Evolutionary conservation across 495 filamentous ascomycete genomes (phyloP).

Genomic region (Hypomontagnella monticulosa): DNA sequence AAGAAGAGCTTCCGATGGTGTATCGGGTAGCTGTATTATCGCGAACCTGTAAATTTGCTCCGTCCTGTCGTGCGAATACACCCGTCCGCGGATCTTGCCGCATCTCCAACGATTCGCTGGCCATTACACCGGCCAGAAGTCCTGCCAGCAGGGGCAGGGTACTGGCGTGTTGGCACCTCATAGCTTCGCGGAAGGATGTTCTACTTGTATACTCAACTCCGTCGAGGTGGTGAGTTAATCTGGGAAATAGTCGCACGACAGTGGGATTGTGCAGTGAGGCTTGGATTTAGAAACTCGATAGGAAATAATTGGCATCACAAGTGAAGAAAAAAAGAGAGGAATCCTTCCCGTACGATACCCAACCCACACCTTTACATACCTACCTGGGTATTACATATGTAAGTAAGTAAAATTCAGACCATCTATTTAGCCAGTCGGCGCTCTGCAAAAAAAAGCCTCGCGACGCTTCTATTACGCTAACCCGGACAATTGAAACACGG

Average conservation of each 20-base stretch:
- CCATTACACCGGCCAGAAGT: slow-evolving; percentile 27
- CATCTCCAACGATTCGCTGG: slow-evolving; percentile 32
- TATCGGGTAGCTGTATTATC: too few relatives aligned
- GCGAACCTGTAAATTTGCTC: slow-evolving; percentile 33
- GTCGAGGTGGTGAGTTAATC: too few relatives aligned
- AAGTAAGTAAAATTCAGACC: background rate
- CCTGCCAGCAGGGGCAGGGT: slow-evolving; percentile 32
- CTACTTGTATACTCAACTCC: slow-evolving; percentile 2
- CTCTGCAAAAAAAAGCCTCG: background rate
- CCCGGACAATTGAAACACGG: slow-evolving; percentile 25
- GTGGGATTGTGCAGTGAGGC: too few relatives aligned
- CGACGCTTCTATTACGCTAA: slow-evolving; percentile 9
- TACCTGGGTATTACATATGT: background rate
- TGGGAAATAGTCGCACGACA: too few relatives aligned
- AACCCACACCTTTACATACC: background rate
- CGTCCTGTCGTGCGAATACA: slow-evolving; percentile 34
- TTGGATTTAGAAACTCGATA: too few relatives aligned
- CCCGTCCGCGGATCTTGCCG: slow-evolving; percentile 35
- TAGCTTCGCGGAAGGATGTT: background rate
- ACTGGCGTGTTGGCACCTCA: slow-evolving; percentile 29
- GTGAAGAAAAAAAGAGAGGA: too few relatives aligned
- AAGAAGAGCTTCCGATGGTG: too few relatives aligned
- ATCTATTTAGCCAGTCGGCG: background rate
- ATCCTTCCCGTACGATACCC: too few relatives aligned
- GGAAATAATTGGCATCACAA: too few relatives aligned